Conservation (phyloP, 1,139 yeast species). For the Saccharomycopsis crataegensis region DNA sequence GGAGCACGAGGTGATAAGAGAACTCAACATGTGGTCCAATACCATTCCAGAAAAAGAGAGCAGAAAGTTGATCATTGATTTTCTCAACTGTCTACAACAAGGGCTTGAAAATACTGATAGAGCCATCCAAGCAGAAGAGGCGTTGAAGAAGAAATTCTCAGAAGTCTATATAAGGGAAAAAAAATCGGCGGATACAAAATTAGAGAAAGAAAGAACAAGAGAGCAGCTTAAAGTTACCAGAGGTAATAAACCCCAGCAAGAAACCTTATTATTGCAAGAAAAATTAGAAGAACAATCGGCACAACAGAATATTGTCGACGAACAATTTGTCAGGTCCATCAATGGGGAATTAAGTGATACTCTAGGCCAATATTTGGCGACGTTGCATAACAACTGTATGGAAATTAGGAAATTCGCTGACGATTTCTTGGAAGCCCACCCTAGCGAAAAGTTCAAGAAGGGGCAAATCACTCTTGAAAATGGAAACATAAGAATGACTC, state of each 20-base stretch:
- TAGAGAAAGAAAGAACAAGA: conserved; percentile 31
- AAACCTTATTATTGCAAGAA: conserved; percentile 38
- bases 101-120: conserved; percentile 32
- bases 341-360: conserved; percentile 38
- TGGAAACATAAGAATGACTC: too few relatives aligned
- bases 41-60: conserved; percentile 36
- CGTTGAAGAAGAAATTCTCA: conserved; percentile 35
- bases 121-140: conserved; percentile 35
- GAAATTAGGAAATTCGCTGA: too few relatives aligned
- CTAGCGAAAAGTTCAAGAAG: too few relatives aligned
- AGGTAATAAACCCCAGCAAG: conserved; percentile 37
- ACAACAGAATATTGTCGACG: conserved; percentile 43
- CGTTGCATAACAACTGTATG: conserved; percentile 28
- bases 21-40: conserved; percentile 37
- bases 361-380: conserved; percentile 35
- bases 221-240: conserved; percentile 36
- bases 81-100: conserved; percentile 32
- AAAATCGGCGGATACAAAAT: conserved; percentile 34
- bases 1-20: conserved; percentile 33
- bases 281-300: conserved; percentile 42
- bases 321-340: conserved; percentile 43
- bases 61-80: conserved; percentile 35
- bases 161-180: conserved; percentile 46
- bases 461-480: too few relatives aligned
- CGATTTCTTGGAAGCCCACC: too few relatives aligned